Evolutionary conservation across 2,329 filamentous ascomycete genomes (phyloP).

Genomic region (Tolypocladium ovalisporum): DNA sequence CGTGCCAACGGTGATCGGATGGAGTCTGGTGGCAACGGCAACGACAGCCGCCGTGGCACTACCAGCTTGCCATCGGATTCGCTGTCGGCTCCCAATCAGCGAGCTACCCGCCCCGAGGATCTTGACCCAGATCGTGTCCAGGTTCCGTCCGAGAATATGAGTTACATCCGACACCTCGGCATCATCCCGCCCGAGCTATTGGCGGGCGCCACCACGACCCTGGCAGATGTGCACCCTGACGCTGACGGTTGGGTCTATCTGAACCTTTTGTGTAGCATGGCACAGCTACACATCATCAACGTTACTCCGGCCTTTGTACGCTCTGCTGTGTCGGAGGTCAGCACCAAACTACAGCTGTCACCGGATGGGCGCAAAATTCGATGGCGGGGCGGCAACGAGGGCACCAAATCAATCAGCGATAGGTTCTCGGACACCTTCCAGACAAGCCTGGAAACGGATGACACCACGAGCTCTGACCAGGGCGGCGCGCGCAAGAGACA

Average conservation of each 20-base stretch:
- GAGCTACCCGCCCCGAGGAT: conserved; percentile 66
- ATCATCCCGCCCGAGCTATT: conserved; percentile 48
- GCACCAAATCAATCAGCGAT: conserved; percentile 57
- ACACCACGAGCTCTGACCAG: conserved; percentile 31
- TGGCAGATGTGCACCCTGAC: conserved; percentile 44
- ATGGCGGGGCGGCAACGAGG: conserved; percentile 61
- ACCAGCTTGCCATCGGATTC: conserved; percentile 28
- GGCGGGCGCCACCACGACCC: conserved; percentile 23
- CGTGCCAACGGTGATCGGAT: conserved; percentile 38
- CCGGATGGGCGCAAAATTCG: conserved; percentile 67
- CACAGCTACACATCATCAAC: conserved; percentile 76
- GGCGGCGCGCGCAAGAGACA: conserved; percentile 32
- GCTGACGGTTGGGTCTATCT: conserved; percentile 72
- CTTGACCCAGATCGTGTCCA: conserved; percentile 70
- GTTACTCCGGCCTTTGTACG: conserved; percentile 71
- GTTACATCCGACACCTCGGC: conserved; percentile 67
- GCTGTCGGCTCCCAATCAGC: conserved; percentile 48
- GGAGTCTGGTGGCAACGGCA: conserved; percentile 27
- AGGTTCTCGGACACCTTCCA: conserved; percentile 39
- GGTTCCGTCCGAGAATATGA: conserved; percentile 64
- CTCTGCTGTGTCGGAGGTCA: conserved; percentile 57
- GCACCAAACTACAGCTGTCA: conserved; percentile 67
- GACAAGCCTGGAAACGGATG: conserved; percentile 37
- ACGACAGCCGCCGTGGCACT: conserved; percentile 11
- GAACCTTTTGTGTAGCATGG: conserved; percentile 70